Base-by-base conservation (phyloP, 2,329 filamentous ascomycete genomes). In the Arthrinium phaeospermum region DNA sequence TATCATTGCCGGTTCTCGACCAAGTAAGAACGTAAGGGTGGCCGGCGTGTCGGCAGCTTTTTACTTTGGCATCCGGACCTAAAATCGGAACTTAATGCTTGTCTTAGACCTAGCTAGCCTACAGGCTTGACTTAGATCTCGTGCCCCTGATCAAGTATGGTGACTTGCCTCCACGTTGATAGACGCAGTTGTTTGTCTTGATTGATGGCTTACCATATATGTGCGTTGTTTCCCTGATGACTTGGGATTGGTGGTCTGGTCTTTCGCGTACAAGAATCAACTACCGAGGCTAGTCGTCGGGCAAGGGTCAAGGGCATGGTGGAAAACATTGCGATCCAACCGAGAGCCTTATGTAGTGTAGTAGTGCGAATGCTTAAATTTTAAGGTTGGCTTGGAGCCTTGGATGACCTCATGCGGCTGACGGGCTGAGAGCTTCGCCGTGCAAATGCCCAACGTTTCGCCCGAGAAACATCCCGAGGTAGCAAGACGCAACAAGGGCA, bases 371-470 rank as follows among this genome's bases (percentile, higher is more conserved):
- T 41, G 19, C 57, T 64, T 41, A 41, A 41, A 41, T 37, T 41
- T 22, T 22, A n/a, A 24, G 7, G 57, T 41, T 64, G 57, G 30
- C 57, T 34, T 64, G 22, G 34, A 41, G 57, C 13, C 57, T 14
- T 41, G 30, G 30, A 64, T 64, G 57, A 64, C 57, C 34, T 41
- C 57, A 64, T 64, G 34, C 57, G 30, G 57, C 34, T 64, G 57
- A 64, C n/a, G 22, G 49, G 49, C n/a, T 27, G 24, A 47, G 24
- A 47, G 19, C 19, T n/a, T 47, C 19, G 16, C 19, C 6, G 6
- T 47, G 13, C 16, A 14, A 45, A 45, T 53, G 30, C 53, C 19
- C 53, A 61, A 61, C 30, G 51, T 30, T 57, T 57, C 8, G 47
- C 12, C 12, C 22, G 6, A 49, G 47, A 24, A n/a, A 24, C 12